Conservation (phyloP, 768 basidiomycete genomes). For the Suillus paluster region DNA sequence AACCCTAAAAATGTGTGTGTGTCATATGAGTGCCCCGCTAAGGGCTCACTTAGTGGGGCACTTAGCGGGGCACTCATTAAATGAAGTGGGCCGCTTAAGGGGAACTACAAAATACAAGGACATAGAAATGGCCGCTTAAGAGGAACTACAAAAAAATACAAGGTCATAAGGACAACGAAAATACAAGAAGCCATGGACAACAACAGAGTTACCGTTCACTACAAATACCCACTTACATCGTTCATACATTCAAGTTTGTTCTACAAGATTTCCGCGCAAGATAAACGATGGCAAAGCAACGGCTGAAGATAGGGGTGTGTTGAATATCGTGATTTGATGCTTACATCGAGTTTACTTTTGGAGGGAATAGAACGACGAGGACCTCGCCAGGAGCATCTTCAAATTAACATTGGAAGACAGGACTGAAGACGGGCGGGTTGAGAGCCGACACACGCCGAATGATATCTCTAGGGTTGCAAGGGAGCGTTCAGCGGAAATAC, state of each 20-base stretch:
- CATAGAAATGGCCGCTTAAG: too few relatives aligned
- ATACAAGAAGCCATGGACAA: too few relatives aligned
- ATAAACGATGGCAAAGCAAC: not conserved
- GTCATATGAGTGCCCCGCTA: not conserved
- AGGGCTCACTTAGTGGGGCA: not conserved
- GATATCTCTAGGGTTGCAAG: not conserved
- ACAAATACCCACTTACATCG: not conserved
- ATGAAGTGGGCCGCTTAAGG: too few relatives aligned
- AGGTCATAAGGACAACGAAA: too few relatives aligned
- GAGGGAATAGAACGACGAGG: not conserved
- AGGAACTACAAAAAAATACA: too few relatives aligned
- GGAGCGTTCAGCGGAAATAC: not conserved
- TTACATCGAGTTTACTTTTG: not conserved
- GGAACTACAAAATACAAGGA: too few relatives aligned
- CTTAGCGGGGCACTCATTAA: too few relatives aligned
- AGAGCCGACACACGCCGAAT: not conserved
- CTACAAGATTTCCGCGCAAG: not conserved
- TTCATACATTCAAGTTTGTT: not conserved
- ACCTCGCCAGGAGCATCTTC: not conserved
- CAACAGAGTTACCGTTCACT: not conserved
- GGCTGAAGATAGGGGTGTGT: not conserved
- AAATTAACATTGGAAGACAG: constrained; percentile 1
- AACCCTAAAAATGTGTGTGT: not conserved
- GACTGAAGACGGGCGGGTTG: not conserved
- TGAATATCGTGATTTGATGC: not conserved